phyloP scores from a whole-genome alignment of 176 grass and related monocot species.

The Neostapfia colusana region DNA sequence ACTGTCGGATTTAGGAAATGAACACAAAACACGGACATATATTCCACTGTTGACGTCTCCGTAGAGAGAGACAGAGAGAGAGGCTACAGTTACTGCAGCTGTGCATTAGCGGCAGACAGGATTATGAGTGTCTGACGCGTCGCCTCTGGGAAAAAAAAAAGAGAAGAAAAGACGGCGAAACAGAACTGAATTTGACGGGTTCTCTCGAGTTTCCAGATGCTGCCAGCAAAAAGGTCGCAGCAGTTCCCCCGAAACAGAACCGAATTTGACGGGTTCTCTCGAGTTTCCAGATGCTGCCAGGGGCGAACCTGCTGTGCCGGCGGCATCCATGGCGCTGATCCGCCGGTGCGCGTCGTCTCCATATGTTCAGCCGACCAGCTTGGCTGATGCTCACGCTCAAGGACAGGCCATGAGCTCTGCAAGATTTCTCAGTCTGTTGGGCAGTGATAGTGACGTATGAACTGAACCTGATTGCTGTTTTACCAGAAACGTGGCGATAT shows the following conservation, averaged over 20 bases:
- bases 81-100: no score
- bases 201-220: background rate
- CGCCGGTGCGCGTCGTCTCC: background rate
- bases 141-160: background rate
- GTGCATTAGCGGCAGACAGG: background rate
- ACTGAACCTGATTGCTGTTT: background rate
- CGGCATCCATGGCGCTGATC: background rate
- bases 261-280: background rate
- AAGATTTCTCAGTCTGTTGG: background rate
- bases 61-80: no score
- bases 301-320: constrained; percentile 9
- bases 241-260: background rate
- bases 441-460: background rate
- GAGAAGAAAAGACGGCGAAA: background rate
- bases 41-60: no score
- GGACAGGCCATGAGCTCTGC: background rate
- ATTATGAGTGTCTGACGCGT: background rate
- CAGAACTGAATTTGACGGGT: no score
- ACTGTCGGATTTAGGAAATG: no score
- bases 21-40: no score
- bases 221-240: no score
- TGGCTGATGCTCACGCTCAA: background rate
- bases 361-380: background rate
- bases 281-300: background rate
- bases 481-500: background rate